Base-by-base conservation (phyloP, 2,329 filamentous ascomycete genomes). In the Talaromyces piceae region DNA sequence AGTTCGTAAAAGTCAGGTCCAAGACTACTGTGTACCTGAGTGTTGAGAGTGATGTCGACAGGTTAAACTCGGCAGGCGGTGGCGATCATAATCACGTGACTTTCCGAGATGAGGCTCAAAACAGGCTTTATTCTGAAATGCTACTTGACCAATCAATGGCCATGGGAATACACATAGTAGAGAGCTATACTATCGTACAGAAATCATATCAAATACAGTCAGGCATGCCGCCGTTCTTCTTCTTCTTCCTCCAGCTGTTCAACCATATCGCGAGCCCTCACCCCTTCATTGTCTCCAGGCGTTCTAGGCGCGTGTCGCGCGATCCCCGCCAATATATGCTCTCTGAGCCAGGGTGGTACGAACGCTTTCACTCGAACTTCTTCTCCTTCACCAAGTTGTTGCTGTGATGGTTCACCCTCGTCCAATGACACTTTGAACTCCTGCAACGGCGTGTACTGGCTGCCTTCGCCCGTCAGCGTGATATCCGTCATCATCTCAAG, bases 401-500 rank as follows among this genome's bases (percentile, higher is more conserved):
- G 16, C 5, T n/a, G n/a, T n/a, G n/a, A n/a, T n/a, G 20, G 16
- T 4, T 41, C 39, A 33, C 70, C 67, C 3, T 58, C 68, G 25
- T 65, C 71, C 73, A 75, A 77, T 27, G 76, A 71, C 27, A 87
- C 66, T 53, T 80, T 73, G 59, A 86, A 87, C 67, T 86, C 79
- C 52, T 83, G 77, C 1, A 75, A 77, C 0, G 79, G 76, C 53
- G 73, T 80, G 63, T 77, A 88, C 20, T 72, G 72, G 4, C 79
- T 78, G 0, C 79, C 78, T 56, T 86, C 82, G 51, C 83, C 86
- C 2, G 86, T 86, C 49, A 93, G 72, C 28, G 75, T 74, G 45
- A 93, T 73, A 63, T 89, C 86, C 4, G 88, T 95, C 91, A 96
- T 96, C 64, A 85, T 84, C 72, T 95, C 90, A 59, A 97, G 70